A percentile compares a stretch with the other conserved stretches of the same genome.
phyloP scores from a whole-genome alignment of 108 stramenopile species.

The Nitzschia putrida region DNA sequence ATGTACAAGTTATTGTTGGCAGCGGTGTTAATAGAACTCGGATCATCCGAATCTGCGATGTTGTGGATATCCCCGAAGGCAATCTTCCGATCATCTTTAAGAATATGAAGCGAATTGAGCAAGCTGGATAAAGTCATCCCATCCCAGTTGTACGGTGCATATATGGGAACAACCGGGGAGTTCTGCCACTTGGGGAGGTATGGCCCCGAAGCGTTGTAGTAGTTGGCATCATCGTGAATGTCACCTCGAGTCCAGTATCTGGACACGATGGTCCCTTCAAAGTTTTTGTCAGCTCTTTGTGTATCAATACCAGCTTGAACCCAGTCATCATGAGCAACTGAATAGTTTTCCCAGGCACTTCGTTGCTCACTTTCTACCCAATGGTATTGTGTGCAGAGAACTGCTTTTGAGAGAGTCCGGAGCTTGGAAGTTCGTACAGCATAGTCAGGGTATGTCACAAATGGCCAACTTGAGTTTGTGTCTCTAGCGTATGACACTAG shows the following conservation, averaged over 20 bases:
- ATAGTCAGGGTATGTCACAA: slow-evolving; percentile 8
- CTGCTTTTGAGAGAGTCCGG: slow-evolving; percentile 6
- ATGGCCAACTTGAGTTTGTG: slow-evolving; percentile 21
- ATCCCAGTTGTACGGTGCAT: neutral
- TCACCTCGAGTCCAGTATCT: neutral
- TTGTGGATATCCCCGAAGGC: neutral
- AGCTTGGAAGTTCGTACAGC: slow-evolving; percentile 11
- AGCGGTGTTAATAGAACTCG: neutral
- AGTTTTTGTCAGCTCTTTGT: neutral
- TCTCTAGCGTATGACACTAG: slow-evolving; percentile 13
- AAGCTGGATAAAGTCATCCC: neutral
- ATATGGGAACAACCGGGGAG: slow-evolving; percentile 1
- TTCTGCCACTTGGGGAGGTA: slow-evolving; percentile 13
- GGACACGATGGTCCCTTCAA: neutral
- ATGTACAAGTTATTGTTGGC: neutral
- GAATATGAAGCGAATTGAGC: neutral
- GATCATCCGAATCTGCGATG: neutral
- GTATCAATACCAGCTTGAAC: slow-evolving; percentile 13
- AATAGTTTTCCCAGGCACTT: neutral
- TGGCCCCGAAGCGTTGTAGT: neutral
- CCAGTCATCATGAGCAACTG: slow-evolving; percentile 27
- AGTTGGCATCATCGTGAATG: neutral
- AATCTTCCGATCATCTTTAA: neutral
- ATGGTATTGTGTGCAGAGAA: neutral
- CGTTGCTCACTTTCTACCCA: neutral